Percentiles rank a stretch among this genome's conserved stretches.
Conservation (phyloP, 2,329 filamentous ascomycete species). For the Ceratocystis diversiconidia region DNA sequence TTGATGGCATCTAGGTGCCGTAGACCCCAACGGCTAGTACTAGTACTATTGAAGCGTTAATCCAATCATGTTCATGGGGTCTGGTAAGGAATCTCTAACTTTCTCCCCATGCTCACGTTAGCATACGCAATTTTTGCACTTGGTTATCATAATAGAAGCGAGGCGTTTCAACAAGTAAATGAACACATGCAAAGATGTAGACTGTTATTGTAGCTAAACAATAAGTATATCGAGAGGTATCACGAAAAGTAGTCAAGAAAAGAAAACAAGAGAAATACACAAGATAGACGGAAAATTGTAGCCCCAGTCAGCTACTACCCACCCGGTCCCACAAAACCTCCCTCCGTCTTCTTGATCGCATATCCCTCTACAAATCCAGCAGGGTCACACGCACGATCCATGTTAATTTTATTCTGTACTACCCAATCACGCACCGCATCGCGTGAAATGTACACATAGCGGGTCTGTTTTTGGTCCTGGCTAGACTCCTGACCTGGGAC, state of each 20-base stretch:
- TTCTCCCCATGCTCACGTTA: not conserved
- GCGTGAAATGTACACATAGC: slow-evolving; percentile 39
- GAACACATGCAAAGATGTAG: not conserved
- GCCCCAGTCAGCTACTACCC: not conserved
- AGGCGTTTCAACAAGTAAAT: slow-evolving; percentile 3
- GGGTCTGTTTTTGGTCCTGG: slow-evolving; percentile 12
- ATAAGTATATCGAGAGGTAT: not conserved
- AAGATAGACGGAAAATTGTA: too few relatives aligned
- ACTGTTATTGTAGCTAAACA: not conserved
- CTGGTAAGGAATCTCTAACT: not conserved
- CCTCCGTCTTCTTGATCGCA: slow-evolving; percentile 30
- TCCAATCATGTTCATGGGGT: not conserved
- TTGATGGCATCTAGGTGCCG: slow-evolving; percentile 73
- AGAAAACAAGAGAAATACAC: not conserved
- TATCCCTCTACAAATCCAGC: slow-evolving; percentile 61
- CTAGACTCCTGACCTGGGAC: not conserved
- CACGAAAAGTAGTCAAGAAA: not conserved
- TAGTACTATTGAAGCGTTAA: not conserved
- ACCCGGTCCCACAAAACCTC: not conserved
- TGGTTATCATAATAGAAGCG: slow-evolving; percentile 14
- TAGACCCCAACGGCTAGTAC: not conserved
- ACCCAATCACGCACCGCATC: slow-evolving; percentile 52
- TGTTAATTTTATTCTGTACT: slow-evolving; percentile 42
- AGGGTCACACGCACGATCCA: slow-evolving; percentile 55
- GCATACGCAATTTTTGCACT: slow-evolving; percentile 9